phyloP scores from a whole-genome alignment of 176 grass and related monocot genomes.

The Oryza australiensis region DNA sequence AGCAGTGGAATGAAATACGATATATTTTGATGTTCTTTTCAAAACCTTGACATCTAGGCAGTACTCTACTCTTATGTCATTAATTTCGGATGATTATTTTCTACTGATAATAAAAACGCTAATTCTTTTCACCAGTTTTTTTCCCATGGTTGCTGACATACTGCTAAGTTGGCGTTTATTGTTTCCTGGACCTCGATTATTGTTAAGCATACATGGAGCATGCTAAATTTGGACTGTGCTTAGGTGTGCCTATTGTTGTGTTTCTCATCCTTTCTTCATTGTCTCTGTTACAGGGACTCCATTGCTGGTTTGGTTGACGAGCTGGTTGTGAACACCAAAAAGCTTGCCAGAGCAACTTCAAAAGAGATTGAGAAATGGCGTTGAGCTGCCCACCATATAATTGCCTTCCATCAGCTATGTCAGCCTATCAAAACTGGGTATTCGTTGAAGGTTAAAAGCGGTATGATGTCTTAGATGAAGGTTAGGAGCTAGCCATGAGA shows the following conservation, averaged over 20 bases:
- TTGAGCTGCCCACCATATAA: constrained; percentile 33
- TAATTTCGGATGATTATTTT: neutral
- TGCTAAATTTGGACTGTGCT: neutral
- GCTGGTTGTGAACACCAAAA: constrained; percentile 76
- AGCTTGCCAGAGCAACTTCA: constrained; percentile 65
- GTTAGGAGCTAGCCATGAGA: neutral
- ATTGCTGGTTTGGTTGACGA: constrained; percentile 61
- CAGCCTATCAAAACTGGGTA: neutral
- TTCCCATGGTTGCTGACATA: neutral
- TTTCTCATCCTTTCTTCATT: constrained; percentile 12
- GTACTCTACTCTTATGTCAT: neutral
- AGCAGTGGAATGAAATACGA: neutral
- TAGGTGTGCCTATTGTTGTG: neutral
- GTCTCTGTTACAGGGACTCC: constrained; percentile 58
- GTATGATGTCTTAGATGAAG: neutral
- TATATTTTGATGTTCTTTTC: constrained; percentile 12
- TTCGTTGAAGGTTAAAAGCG: neutral
- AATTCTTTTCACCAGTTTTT: neutral
- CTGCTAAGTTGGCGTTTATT: neutral
- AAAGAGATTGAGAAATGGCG: constrained; percentile 70
- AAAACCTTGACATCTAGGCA: neutral
- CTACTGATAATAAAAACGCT: neutral
- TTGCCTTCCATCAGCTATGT: neutral
- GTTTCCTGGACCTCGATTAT: neutral
- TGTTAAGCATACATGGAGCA: neutral